Evolutionary conservation across 23 red algal genomes (phyloP).

Genomic region (Gracilaria domingensis): DNA sequence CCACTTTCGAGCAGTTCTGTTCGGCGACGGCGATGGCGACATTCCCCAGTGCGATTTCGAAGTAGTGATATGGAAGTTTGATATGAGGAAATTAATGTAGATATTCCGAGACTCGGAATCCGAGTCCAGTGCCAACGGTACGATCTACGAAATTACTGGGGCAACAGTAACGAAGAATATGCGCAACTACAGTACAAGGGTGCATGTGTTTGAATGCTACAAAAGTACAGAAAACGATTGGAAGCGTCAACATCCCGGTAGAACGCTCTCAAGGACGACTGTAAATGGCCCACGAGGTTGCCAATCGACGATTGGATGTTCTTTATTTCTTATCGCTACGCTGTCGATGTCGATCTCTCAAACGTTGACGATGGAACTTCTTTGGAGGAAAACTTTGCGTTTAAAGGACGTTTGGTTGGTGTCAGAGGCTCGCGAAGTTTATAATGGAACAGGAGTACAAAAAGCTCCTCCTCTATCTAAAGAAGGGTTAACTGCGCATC

Average conservation of each 20-base stretch:
- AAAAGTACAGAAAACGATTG: neutral
- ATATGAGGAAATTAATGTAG: neutral
- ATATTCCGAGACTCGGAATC: no score
- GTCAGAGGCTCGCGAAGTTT: neutral
- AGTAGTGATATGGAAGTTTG: no score
- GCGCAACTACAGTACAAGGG: neutral
- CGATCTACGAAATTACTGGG: neutral
- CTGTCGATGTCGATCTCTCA: neutral
- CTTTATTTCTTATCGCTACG: conserved; percentile 1
- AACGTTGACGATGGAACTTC: neutral
- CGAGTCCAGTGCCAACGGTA: neutral
- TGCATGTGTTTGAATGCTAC: neutral
- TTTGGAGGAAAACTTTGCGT: neutral
- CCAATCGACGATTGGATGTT: neutral
- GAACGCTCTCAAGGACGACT: neutral
- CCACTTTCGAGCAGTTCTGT: neutral
- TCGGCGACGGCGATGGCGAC: neutral
- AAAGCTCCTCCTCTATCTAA: neutral
- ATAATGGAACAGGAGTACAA: neutral
- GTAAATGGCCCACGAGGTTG: neutral
- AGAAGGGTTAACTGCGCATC: no score
- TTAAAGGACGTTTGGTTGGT: neutral
- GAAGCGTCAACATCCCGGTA: neutral
- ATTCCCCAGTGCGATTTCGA: neutral
- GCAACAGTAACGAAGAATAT: neutral